Base-by-base conservation (phyloP, 2,329 filamentous ascomycete genomes). In the Aaosphaeria arxii region DNA sequence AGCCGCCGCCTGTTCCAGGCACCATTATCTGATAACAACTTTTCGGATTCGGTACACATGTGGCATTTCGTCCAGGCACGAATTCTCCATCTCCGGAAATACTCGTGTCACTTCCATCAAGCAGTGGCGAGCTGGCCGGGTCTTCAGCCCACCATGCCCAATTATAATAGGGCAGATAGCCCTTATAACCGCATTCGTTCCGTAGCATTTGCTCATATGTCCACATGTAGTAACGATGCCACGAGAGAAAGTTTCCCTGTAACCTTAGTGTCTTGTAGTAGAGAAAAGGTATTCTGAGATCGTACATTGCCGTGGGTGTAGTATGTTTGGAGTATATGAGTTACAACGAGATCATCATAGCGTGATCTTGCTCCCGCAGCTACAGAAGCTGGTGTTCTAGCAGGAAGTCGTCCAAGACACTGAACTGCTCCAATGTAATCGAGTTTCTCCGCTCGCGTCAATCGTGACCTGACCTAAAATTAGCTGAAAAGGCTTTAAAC, bases 101-200 rank as follows among this genome's bases (percentile, higher is more conserved):
- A 30, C 71, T 63, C 49, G 73, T 76, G 32, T 71, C 72, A 52
- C 72, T 74, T 42, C 79, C 79, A 53, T 79, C 76, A 51, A 82
- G 82, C 42, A 82, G 41, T 31, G 41, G 41, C 7, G 7, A 9
- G 11, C 30, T 17, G 2, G 17, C 30, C 41, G 24, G 29, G 24
- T 43, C 29, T 11, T 30, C 29, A 7, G 41, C 41, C 41, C 41
- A 43, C 41, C 39, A 41, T 28, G 39, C 11, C 39, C 39, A 41
- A 41, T 41, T 41, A 11, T 24, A 41, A 63, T 79, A 80, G 2
- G 71, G 71, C 30, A 67, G 62, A 36, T 58, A 56, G 32, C 63
- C 66, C 6, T 48, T 57, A 48, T 72, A 74, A 9, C 64, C 64
- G 44, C 72, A 74, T 44, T 74, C 71, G 11, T 69, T 44, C 11